Conservation (phyloP, 2,329 filamentous ascomycete genomes). For the Cytospora chrysosperma region DNA sequence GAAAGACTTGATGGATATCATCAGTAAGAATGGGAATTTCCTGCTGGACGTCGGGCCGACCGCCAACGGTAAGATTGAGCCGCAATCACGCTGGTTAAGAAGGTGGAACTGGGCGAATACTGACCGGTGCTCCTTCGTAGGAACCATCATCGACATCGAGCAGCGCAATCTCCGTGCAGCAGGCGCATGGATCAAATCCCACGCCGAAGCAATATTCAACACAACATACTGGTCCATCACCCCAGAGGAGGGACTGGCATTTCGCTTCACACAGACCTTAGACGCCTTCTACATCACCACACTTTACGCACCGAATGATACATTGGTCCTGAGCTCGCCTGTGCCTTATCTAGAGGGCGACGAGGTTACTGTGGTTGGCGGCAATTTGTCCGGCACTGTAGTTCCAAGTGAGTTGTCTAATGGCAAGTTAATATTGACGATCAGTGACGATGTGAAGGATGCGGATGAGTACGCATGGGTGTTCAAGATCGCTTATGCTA, state of each 20-base stretch:
- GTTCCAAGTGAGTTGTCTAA: slow-evolving; percentile 25
- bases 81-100: too few species aligned
- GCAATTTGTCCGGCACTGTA: slow-evolving; percentile 28
- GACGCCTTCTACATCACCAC: slow-evolving; percentile 54
- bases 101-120: background rate
- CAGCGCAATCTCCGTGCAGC: slow-evolving; percentile 47
- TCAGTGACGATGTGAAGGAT: slow-evolving; percentile 34
- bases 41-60: slow-evolving; percentile 31
- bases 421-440: slow-evolving; percentile 32
- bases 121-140: background rate
- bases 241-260: slow-evolving; percentile 41
- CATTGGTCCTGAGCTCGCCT: slow-evolving; percentile 41
- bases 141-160: slow-evolving; percentile 22
- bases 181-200: slow-evolving; percentile 52
- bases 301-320: slow-evolving; percentile 42
- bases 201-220: slow-evolving; percentile 56
- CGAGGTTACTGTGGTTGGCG: slow-evolving; percentile 43
- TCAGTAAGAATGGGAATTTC: slow-evolving; percentile 34
- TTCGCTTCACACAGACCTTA: slow-evolving; percentile 51
- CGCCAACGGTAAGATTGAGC: slow-evolving; percentile 16
- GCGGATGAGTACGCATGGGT: slow-evolving; percentile 42
- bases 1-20: slow-evolving; percentile 30
- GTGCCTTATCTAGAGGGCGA: slow-evolving; percentile 49
- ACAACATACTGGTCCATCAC: slow-evolving; percentile 54
- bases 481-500: slow-evolving; percentile 31